phyloP scores from a whole-genome alignment of 1,284 basidiomycete species.

The Cutaneotrichosporon curvatum region DNA sequence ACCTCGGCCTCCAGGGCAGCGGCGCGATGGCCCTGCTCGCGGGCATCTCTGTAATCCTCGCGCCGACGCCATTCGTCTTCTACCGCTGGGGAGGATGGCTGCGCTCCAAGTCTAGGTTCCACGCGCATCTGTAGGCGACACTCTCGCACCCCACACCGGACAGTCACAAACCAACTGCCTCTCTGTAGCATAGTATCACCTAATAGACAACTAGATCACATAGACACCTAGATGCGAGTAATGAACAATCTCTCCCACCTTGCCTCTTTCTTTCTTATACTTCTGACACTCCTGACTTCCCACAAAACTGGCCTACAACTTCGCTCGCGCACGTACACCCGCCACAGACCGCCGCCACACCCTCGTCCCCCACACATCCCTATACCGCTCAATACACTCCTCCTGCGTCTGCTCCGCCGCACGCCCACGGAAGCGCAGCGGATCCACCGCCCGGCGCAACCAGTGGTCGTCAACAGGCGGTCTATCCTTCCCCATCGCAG shows the following conservation, averaged over 20 bases:
- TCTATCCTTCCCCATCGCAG: not conserved
- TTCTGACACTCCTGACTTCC: too few species aligned
- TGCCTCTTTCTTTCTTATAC: too few species aligned
- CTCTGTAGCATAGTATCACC: too few species aligned
- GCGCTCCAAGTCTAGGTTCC: constrained; percentile 13
- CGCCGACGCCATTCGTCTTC: constrained; percentile 19
- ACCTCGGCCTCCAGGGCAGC: constrained; percentile 14
- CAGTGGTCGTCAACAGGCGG: constrained; percentile 1
- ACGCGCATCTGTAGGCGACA: constrained; percentile 10
- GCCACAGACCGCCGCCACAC: too few species aligned
- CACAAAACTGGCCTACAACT: too few species aligned
- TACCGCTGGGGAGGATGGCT: constrained; percentile 7
- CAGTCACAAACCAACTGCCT: too few species aligned
- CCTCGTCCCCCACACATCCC: constrained; percentile 19
- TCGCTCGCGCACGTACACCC: too few species aligned
- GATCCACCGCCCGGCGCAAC: constrained; percentile 19
- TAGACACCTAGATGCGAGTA: too few species aligned
- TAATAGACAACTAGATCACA: too few species aligned
- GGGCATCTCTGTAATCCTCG: constrained; percentile 9
- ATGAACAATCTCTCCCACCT: too few species aligned
- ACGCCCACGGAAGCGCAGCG: constrained; percentile 28
- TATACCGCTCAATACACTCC: constrained; percentile 20
- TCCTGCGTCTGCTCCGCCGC: constrained; percentile 2
- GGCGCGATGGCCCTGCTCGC: constrained; percentile 19
- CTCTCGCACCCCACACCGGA: too few species aligned